These are phyloP conservation scores for Hymenoscyphus occultus DNA, from an alignment of 2,329 filamentous ascomycete genomes.

Conservation along the genomic window DNA sequence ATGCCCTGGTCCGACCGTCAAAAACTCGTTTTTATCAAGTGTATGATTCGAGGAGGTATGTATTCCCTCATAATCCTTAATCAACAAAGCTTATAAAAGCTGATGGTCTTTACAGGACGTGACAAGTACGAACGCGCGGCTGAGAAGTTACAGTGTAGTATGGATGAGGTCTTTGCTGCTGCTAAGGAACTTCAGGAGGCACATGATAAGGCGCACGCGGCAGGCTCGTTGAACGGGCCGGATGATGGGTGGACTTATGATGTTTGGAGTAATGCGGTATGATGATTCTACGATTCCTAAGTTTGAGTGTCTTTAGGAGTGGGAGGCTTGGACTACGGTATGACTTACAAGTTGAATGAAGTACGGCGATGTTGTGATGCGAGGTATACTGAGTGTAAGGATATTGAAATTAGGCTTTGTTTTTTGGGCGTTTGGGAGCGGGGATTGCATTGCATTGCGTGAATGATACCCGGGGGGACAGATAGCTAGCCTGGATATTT, in stretches of 20 bases:
- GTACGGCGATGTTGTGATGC: too few species aligned
- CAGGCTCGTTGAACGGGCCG: conserved; percentile 15
- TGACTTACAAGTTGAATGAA: too few species aligned
- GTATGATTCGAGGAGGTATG: conserved; percentile 18
- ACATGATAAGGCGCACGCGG: conserved; percentile 23
- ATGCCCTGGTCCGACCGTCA: neutral
- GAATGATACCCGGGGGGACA: too few species aligned
- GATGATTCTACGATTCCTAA: neutral
- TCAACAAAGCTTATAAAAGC: neutral
- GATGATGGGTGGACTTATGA: conserved; percentile 26
- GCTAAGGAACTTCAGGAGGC: conserved; percentile 30
- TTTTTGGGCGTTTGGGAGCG: too few species aligned
- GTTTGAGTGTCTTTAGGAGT: too few species aligned
- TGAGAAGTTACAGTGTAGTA: conserved; percentile 21
- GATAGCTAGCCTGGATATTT: too few species aligned
- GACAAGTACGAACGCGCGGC: conserved; percentile 25
- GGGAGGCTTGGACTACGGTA: too few species aligned
- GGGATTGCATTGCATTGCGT: too few species aligned
- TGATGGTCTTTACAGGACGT: conserved; percentile 16
- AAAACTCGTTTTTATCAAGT: conserved; percentile 19
- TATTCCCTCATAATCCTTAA: neutral
- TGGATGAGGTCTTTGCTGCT: conserved; percentile 32
- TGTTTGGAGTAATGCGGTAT: conserved; percentile 19
- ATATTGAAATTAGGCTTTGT: too few species aligned
- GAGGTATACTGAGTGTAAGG: too few species aligned